Percentiles rank a stretch among this genome's conserved stretches.
Evolutionary conservation across 352 stramenopile genomes (phyloP).

Genomic region (Ochromonadaceae sp.): DNA sequence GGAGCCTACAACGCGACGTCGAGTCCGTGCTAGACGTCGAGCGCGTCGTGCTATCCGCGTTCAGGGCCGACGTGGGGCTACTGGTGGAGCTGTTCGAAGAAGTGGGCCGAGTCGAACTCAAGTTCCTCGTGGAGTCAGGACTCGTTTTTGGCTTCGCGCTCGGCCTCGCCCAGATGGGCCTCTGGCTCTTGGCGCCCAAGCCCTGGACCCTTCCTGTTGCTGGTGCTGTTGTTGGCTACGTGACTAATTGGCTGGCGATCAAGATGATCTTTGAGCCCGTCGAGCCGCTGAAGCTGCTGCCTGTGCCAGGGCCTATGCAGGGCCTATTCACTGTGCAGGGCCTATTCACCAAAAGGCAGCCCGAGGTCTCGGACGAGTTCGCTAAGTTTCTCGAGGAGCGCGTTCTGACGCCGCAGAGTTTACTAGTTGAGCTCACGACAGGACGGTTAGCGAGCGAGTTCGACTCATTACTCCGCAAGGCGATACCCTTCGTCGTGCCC

Average conservation of each 20-base stretch:
- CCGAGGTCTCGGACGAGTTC: constrained; percentile 59
- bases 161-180: constrained; percentile 43
- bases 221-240: constrained; percentile 79
- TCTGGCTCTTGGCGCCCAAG: constrained; percentile 60
- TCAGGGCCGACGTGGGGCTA: constrained; percentile 46
- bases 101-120: constrained; percentile 48
- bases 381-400: constrained; percentile 58
- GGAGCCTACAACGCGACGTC: no score
- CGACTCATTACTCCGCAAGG: no score
- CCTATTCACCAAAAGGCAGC: constrained; percentile 77
- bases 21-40: no score
- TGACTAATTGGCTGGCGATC: constrained; percentile 93
- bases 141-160: constrained; percentile 54
- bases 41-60: constrained; percentile 52
- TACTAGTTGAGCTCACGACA: no score
- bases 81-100: constrained; percentile 51
- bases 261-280: constrained; percentile 96
- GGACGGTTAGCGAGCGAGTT: no score
- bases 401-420: constrained; percentile 63
- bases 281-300: constrained; percentile 59
- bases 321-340: constrained; percentile 77
- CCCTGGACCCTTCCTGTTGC: constrained; percentile 50
- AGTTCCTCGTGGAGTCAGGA: constrained; percentile 32
- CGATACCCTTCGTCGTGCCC: no score
- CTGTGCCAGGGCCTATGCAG: constrained; percentile 58